phyloP scores from a whole-genome alignment of 2,329 filamentous ascomycete genomes.

The Fulvia fulva region DNA sequence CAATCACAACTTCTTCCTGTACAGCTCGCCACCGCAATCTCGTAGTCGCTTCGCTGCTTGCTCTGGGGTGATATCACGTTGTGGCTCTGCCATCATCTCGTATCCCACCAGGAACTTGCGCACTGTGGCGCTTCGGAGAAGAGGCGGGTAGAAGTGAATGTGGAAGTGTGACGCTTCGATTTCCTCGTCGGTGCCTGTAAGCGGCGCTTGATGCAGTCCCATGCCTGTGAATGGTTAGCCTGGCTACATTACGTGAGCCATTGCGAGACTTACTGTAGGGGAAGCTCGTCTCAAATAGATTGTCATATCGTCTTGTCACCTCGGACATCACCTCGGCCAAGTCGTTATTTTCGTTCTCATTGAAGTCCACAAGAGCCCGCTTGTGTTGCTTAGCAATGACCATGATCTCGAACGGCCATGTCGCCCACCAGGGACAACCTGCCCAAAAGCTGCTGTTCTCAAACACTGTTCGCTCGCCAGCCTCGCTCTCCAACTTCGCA shows the following conservation, averaged over 20 bases:
- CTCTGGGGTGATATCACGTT: slow-evolving; percentile 95
- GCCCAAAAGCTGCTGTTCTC: slow-evolving; percentile 82
- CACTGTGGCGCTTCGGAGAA: slow-evolving; percentile 87
- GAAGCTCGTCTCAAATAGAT: slow-evolving; percentile 93
- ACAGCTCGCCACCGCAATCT: slow-evolving; percentile 74
- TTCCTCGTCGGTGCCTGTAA: slow-evolving; percentile 76
- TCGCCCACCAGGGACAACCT: slow-evolving; percentile 94
- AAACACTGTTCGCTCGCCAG: slow-evolving; percentile 80
- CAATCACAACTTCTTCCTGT: slow-evolving; percentile 53
- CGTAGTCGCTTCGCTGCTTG: slow-evolving; percentile 79
- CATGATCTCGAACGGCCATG: slow-evolving; percentile 96
- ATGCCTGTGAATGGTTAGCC: slow-evolving; percentile 56
- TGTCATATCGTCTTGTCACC: slow-evolving; percentile 88
- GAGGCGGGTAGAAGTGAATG: slow-evolving; percentile 94
- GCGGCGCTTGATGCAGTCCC: slow-evolving; percentile 90
- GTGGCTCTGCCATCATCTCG: slow-evolving; percentile 95
- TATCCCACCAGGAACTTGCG: slow-evolving; percentile 96
- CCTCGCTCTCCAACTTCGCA: slow-evolving; percentile 73
- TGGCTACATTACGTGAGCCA: not conserved
- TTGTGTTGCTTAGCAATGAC: slow-evolving; percentile 81
- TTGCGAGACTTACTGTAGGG: slow-evolving; percentile 68
- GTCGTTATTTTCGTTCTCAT: slow-evolving; percentile 62
- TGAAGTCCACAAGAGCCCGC: slow-evolving; percentile 78
- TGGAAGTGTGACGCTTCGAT: slow-evolving; percentile 87
- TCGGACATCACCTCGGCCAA: slow-evolving; percentile 84